Evolutionary conservation across 2,329 filamentous ascomycete species (phyloP), one percentile per base, ranked within the genome.

Genomic region (Hirsutella rhossiliensis): DNA sequence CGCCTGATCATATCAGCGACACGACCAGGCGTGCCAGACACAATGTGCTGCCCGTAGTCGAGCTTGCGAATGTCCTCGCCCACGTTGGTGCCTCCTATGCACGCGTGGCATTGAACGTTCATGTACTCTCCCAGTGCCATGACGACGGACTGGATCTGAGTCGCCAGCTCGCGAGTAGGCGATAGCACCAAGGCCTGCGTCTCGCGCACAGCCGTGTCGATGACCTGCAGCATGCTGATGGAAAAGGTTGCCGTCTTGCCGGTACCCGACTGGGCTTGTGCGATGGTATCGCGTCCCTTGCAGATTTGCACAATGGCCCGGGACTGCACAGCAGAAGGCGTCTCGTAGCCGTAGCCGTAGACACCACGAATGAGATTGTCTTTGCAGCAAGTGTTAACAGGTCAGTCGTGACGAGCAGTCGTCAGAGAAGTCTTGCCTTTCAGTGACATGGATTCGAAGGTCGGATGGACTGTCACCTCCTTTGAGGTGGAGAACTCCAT

Each of bases 91-190:
- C 92, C 92, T 54, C 92, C 92, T 58, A 98, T 97, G 67, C 92
- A 98, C 47, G 92, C 90, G 59, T 98, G 92, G 69, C 92, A 98
- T 67, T 98, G 89, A 4, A 98, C 87, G 61, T 96, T 96, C 92
- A 98, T 97, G 73, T 96, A 98, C 67, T 98, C 92, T 52, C 92
- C 92, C n/a, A 98, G 78, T n/a, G 92, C 92, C 81, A 97, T 94
- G 55, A 98, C 85, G 47, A 98, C 92, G 31, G 87, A 95, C 68
- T 98, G 92, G 52, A 98, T 98, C 68, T 98, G 92, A 27, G 90
- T 96, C 39, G 92, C 92, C 52, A 98, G 73, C 75, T 98, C 92
- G 61, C 92, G 87, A 18, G 90, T 97, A 3, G 92, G 92, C 4
- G 92, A 96, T 9, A 98, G 79, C 11, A 98, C 89, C 38, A 98